These are phyloP conservation scores for Tricholoma hemisulphureum DNA, from an alignment of 768 basidiomycete genomes.

Conservation along the genomic window DNA sequence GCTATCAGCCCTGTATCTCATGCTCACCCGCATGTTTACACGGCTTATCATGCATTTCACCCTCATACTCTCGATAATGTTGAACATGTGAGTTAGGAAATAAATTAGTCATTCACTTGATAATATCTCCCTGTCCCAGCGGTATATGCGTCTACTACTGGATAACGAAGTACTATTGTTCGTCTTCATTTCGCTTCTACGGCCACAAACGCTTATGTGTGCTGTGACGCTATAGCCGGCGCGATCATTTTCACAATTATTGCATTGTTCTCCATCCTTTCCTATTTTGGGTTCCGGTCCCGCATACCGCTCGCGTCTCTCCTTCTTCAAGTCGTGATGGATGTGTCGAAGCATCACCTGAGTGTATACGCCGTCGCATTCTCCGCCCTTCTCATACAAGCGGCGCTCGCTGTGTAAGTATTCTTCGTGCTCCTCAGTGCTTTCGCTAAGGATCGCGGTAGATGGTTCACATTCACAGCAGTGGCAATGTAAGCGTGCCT, in stretches of 20 bases:
- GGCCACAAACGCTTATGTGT: background rate
- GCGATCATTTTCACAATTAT: conserved; percentile 85
- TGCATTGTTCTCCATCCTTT: conserved; percentile 68
- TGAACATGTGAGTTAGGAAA: conserved; percentile 59
- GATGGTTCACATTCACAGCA: conserved; percentile 76
- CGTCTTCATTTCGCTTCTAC: conserved; percentile 19
- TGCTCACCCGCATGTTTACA: conserved; percentile 72
- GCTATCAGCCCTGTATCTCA: conserved; percentile 64
- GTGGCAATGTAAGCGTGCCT: conserved; percentile 59
- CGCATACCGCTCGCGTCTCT: conserved; percentile 80
- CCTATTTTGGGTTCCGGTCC: conserved; percentile 68
- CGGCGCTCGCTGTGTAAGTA: conserved; percentile 65
- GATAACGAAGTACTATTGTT: conserved; percentile 69
- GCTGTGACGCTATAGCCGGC: conserved; percentile 51
- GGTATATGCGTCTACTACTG: conserved; percentile 76
- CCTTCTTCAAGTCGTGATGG: conserved; percentile 80
- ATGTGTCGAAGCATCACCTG: conserved; percentile 68
- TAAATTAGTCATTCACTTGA: background rate
- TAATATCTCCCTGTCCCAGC: conserved; percentile 33
- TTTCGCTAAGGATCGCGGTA: conserved; percentile 22
- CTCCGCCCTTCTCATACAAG: conserved; percentile 65
- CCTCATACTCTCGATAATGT: conserved; percentile 55
- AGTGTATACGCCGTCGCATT: conserved; percentile 74
- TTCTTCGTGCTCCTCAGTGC: background rate
- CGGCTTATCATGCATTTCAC: conserved; percentile 76